Evolutionary conservation across 768 basidiomycete species (phyloP).

Genomic region (Boletus coccyginus): DNA sequence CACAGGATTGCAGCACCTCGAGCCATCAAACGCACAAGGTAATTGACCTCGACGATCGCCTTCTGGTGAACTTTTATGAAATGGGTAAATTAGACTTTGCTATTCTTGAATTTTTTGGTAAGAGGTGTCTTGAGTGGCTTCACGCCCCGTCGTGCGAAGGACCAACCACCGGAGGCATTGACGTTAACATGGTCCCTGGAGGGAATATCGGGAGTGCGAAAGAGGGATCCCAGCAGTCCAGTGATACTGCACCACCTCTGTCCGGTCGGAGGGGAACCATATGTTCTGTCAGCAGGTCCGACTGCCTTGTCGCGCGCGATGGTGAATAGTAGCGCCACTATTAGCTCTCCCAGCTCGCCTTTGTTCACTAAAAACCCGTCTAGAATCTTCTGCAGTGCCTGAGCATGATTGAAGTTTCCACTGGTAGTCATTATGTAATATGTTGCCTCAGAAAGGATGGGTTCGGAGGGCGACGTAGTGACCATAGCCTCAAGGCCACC

Average conservation of each 20-base stretch:
- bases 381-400: not conserved
- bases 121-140: not conserved
- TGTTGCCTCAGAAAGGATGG: not conserved
- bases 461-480: not conserved
- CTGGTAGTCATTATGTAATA: not conserved
- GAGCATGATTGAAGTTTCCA: not conserved
- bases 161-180: not conserved
- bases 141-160: not conserved
- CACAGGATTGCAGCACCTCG: not conserved
- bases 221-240: not conserved
- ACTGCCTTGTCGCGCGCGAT: not conserved
- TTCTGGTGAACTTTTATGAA: not conserved
- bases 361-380: not conserved
- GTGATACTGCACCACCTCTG: not conserved
- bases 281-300: not conserved
- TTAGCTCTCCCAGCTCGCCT: not conserved
- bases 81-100: not conserved
- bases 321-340: not conserved
- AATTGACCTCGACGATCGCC: not conserved
- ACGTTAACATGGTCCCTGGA: not conserved
- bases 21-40: not conserved
- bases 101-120: not conserved
- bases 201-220: not conserved
- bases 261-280: not conserved
- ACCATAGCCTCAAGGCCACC: not conserved